These are phyloP conservation scores for Colletotrichum trifolii DNA, from an alignment of 2,329 filamentous ascomycete genomes.

Conservation along the genomic window DNA sequence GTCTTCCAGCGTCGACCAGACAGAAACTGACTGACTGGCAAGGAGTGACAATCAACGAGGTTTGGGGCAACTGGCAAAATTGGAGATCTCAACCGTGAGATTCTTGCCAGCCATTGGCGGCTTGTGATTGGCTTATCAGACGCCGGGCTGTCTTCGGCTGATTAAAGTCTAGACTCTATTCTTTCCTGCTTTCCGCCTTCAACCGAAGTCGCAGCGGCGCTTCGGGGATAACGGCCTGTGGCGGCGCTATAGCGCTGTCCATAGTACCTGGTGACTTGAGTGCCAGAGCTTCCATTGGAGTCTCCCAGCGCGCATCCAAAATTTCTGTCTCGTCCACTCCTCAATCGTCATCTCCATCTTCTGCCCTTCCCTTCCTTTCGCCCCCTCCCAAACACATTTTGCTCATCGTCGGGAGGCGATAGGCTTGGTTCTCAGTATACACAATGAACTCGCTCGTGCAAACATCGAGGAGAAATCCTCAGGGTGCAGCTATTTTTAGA, in stretches of 20 bases:
- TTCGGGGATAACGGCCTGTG: too few relatives aligned
- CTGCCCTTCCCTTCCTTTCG: slow-evolving; percentile 40
- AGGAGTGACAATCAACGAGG: slow-evolving; percentile 20
- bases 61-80: slow-evolving; percentile 27
- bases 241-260: too few relatives aligned
- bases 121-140: slow-evolving; percentile 9
- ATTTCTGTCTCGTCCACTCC: slow-evolving; percentile 48
- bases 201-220: slow-evolving; percentile 48
- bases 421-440: slow-evolving; percentile 32
- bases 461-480: slow-evolving; percentile 55
- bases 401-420: slow-evolving; percentile 45
- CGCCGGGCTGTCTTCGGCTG: slow-evolving; percentile 32
- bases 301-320: slow-evolving; percentile 42
- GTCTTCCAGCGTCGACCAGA: too few relatives aligned
- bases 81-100: slow-evolving; percentile 24
- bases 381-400: slow-evolving; percentile 23
- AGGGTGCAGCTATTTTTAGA: slow-evolving; percentile 52
- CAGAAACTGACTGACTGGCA: background rate
- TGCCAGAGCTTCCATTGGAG: background rate
- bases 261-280: too few relatives aligned
- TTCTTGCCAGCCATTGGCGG: slow-evolving; percentile 13
- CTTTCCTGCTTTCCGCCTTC: slow-evolving; percentile 45
- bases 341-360: slow-evolving; percentile 35
- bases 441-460: slow-evolving; percentile 60
- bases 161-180: slow-evolving; percentile 38